Conservation (phyloP, 2,329 filamentous ascomycete genomes). For the Pyricularia sp. region DNA sequence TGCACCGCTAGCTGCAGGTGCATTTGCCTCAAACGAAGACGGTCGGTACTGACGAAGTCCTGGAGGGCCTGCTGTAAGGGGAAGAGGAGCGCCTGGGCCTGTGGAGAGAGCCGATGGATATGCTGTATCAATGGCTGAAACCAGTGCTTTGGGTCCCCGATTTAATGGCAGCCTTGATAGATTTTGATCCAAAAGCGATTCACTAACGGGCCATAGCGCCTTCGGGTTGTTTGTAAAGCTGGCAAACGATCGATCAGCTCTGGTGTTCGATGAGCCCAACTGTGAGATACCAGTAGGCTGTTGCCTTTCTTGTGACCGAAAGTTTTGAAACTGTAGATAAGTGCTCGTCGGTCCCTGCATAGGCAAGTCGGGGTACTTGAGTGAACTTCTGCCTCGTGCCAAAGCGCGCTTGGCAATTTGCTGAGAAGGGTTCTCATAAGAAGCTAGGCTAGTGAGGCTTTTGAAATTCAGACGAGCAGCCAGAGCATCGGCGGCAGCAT, state of each 20-base stretch:
- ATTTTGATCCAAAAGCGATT: not conserved
- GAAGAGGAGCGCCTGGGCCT: conserved; percentile 34
- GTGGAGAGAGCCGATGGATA: conserved; percentile 11
- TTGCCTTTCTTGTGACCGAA: not conserved
- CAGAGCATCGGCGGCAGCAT: conserved; percentile 19
- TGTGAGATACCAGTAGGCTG: not conserved
- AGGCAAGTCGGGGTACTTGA: not conserved
- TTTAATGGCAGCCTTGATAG: not conserved
- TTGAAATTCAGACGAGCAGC: conserved; percentile 31
- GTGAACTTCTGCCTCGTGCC: conserved; percentile 8
- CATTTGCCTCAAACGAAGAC: conserved; percentile 25
- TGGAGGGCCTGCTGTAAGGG: conserved; percentile 44
- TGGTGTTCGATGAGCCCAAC: not conserved
- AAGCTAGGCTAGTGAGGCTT: conserved; percentile 42
- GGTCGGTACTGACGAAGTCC: conserved; percentile 40
- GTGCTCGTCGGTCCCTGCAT: not conserved
- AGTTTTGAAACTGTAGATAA: not conserved
- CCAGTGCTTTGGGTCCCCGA: not conserved
- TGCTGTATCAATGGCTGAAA: not conserved
- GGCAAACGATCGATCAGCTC: not conserved
- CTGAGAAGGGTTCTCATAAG: conserved; percentile 46
- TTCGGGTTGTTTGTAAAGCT: not conserved
- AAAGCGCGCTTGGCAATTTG: conserved; percentile 39
- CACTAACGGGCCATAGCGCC: not conserved
- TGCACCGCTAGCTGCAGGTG: not conserved